Percentiles rank a stretch among this genome's conserved stretches.
Conservation (phyloP, 164 flowering plant genomes). For the Umbellularia californica region DNA sequence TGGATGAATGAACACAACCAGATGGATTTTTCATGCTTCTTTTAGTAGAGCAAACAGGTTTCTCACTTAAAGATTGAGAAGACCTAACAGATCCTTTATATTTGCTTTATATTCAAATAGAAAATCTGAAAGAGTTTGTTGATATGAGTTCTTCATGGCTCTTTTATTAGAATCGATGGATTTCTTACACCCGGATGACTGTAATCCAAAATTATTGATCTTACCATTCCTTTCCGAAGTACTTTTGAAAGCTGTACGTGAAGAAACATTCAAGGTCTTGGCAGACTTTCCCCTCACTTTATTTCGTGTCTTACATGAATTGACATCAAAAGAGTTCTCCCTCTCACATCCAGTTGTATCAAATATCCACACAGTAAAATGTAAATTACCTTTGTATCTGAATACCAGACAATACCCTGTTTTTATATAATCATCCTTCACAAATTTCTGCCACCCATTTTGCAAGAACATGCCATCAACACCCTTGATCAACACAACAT, state of each 20-base stretch:
- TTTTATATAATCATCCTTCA: conserved; percentile 45
- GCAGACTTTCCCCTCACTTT: neutral
- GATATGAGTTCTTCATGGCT: neutral
- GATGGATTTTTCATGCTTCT: neutral
- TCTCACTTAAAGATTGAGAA: neutral
- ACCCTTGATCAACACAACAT: conserved; percentile 28
- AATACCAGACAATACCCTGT: conserved; percentile 57
- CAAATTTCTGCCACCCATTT: conserved; percentile 62
- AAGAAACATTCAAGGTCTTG: neutral
- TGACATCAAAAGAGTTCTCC: conserved; percentile 18
- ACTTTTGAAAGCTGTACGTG: neutral
- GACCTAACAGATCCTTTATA: neutral
- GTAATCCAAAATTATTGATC: no score
- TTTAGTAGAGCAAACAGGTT: neutral
- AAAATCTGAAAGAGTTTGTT: neutral
- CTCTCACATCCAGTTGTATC: conserved; percentile 65
- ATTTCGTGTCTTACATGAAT: neutral
- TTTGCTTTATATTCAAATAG: neutral
- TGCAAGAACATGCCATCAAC: conserved; percentile 30
- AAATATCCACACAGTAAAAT: conserved; percentile 58
- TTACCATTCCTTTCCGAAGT: neutral
- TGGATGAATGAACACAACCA: neutral
- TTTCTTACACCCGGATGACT: neutral
- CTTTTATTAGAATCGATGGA: neutral
- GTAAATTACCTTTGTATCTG: conserved; percentile 53